Percentiles rank a stretch among this genome's conserved stretches.
These are phyloP conservation scores for Rhodotorula toruloides DNA, from an alignment of 768 basidiomycete genomes.

Conservation along the genomic window DNA sequence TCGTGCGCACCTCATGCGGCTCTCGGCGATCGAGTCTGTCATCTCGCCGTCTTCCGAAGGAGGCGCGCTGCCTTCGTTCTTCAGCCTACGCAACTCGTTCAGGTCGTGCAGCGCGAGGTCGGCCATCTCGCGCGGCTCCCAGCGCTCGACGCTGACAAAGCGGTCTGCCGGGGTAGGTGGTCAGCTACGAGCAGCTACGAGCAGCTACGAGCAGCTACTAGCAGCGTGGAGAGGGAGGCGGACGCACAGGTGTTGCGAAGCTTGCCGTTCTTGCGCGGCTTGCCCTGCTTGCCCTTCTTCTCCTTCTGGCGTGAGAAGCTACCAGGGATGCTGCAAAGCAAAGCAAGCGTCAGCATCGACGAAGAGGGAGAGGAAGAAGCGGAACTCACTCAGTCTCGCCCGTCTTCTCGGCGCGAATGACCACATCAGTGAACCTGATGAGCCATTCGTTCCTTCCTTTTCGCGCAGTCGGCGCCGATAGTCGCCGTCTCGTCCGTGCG, in stretches of 20 bases:
- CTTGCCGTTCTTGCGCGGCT: constrained; percentile 39
- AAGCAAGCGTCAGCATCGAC: background rate
- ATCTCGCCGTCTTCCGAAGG: background rate
- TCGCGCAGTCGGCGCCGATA: background rate
- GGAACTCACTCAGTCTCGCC: constrained; percentile 62
- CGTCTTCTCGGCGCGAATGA: constrained; percentile 80
- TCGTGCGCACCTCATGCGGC: constrained; percentile 41
- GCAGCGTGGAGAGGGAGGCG: background rate
- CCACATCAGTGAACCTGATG: constrained; percentile 92
- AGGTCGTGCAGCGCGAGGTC: constrained; percentile 18
- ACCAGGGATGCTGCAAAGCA: constrained; percentile 29
- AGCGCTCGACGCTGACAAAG: constrained; percentile 39
- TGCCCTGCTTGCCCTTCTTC: constrained; percentile 34
- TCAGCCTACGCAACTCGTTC: constrained; percentile 21
- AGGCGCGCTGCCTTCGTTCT: background rate
- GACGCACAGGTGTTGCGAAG: constrained; percentile 34
- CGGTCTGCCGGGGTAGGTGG: too few relatives aligned
- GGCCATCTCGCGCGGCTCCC: constrained; percentile 25
- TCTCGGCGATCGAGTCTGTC: constrained; percentile 1
- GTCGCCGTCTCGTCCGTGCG: too few relatives aligned
- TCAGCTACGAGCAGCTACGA: too few relatives aligned
- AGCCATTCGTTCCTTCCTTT: constrained; percentile 80
- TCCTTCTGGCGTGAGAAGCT: constrained; percentile 35
- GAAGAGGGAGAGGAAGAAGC: background rate
- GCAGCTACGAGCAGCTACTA: too few relatives aligned